A percentile compares a stretch with the other conserved stretches of the same genome.
Evolutionary conservation across 495 filamentous ascomycete genomes (phyloP).

Genomic region (Penicillium subrubescens): DNA sequence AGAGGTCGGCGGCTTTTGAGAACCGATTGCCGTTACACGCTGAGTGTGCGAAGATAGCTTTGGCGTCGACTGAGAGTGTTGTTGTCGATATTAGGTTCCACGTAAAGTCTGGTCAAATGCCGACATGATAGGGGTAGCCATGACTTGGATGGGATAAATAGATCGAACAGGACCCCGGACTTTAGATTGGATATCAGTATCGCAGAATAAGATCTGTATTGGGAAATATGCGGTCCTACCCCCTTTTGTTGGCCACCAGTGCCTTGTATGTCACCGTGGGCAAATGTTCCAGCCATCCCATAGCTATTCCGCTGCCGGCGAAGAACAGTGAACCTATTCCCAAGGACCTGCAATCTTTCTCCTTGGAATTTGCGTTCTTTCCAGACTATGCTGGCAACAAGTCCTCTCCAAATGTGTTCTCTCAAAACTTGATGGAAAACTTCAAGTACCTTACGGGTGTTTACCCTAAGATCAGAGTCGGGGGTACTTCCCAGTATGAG

Average conservation of each 20-base stretch:
- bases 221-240: background rate
- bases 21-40: background rate
- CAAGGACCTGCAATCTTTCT: conserved; percentile 22
- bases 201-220: background rate
- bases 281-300: background rate
- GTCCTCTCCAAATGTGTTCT: conserved; percentile 26
- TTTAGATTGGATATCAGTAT: background rate
- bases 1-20: background rate
- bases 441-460: conserved; percentile 19
- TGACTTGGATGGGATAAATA: background rate
- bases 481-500: conserved; percentile 29
- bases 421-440: conserved; percentile 22
- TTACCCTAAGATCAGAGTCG: conserved; percentile 22
- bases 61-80: too few species aligned
- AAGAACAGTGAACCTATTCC: background rate
- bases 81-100: background rate
- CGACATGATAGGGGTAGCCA: background rate
- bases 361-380: conserved; percentile 31
- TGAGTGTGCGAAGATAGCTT: background rate
- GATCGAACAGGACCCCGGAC: background rate
- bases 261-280: background rate
- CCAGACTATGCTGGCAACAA: conserved; percentile 30
- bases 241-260: background rate
- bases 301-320: conserved; percentile 1
- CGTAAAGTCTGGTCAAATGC: background rate